Base-by-base conservation (phyloP, 169 alveolate species). In the Eimeria acervulina region DNA sequence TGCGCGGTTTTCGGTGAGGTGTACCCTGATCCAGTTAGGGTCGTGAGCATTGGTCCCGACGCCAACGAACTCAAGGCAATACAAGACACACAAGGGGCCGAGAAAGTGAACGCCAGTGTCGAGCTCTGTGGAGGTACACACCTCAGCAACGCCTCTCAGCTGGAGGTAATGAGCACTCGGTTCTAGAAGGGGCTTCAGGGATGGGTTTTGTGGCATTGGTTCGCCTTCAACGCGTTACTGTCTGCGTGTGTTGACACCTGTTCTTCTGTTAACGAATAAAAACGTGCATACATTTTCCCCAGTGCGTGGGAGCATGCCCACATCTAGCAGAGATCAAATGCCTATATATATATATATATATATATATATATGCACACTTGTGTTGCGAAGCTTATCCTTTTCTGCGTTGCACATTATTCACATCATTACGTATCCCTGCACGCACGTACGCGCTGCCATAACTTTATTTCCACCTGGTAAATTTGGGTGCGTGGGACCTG, bases 61-160 rank as follows among this genome's bases (percentile, higher is more conserved):
- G 97, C 97, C 13, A 96, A 97, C 33, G 93, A 93, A 28, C 80
- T 97, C 38, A 68, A 96, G 83, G 33, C 44, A 19, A 87, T 87
- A 38, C 80, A 63, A 40, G 83, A 12, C 6, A 87, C 94, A 42
- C 94, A 87, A 17, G 94, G 94, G 47, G 94, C 80, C n/a, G 94
- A 87, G 38, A 97, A 97, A 85, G 91, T 94, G 12, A 95, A 94
- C 47, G 90, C 97, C 87, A 97, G 99, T 28, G 97, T 98, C 33
- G 99, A 98, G 90, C 97, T 98, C 52, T 98, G 99, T 95, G 99
- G 99, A 40, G 99, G 99, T 21, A 98, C 99, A 33, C 99, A 98
- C 90, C 97, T 98, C 83, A 97, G 97, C 78, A 98, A 97, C 90
- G 97, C 99, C 21, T 93, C 96, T 17, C 97, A 97, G 36, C 96